Evolutionary conservation across 768 basidiomycete species (phyloP).

Genomic region (Calocera cornea): DNA sequence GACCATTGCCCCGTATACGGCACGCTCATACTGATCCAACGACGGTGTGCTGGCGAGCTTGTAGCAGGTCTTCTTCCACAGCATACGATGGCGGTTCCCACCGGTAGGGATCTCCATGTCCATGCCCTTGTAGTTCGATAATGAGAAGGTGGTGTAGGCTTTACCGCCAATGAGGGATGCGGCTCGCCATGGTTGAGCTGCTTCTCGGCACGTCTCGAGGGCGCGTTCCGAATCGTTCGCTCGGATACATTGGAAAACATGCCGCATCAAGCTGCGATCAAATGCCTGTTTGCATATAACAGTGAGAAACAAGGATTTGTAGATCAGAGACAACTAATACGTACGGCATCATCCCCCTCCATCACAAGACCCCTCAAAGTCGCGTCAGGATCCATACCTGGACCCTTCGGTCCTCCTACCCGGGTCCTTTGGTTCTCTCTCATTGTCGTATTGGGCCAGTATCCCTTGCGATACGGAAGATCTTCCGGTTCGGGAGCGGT

Average conservation of each 20-base stretch:
- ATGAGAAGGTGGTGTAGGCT: conserved; percentile 36
- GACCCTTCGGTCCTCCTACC: conserved; percentile 37
- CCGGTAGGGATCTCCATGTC: conserved; percentile 31
- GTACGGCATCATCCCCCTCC: conserved; percentile 66
- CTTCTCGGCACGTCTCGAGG: conserved; percentile 62
- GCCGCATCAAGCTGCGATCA: not conserved
- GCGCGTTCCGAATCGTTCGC: conserved; percentile 79
- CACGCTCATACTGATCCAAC: conserved; percentile 61
- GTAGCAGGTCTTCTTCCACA: conserved; percentile 78
- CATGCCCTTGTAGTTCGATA: conserved; percentile 25
- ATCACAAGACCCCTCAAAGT: conserved; percentile 47
- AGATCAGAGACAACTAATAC: conserved; percentile 17
- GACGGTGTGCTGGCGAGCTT: conserved; percentile 26
- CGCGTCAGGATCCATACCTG: conserved; percentile 66
- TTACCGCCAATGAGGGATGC: conserved; percentile 75
- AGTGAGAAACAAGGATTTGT: not conserved
- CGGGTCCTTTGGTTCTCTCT: conserved; percentile 48
- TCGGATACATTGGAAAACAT: conserved; percentile 45
- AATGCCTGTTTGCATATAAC: not conserved
- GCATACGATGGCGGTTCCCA: conserved; percentile 61
- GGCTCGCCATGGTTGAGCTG: conserved; percentile 84
- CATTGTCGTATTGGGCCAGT: conserved; percentile 59
- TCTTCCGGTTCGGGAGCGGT: conserved; percentile 45
- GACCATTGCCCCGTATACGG: conserved; percentile 71
- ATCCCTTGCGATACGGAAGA: conserved; percentile 65